Percentiles rank a stretch among this genome's conserved stretches.
Conservation (phyloP, 805 yeast species). For the Saturnispora halmiae region DNA sequence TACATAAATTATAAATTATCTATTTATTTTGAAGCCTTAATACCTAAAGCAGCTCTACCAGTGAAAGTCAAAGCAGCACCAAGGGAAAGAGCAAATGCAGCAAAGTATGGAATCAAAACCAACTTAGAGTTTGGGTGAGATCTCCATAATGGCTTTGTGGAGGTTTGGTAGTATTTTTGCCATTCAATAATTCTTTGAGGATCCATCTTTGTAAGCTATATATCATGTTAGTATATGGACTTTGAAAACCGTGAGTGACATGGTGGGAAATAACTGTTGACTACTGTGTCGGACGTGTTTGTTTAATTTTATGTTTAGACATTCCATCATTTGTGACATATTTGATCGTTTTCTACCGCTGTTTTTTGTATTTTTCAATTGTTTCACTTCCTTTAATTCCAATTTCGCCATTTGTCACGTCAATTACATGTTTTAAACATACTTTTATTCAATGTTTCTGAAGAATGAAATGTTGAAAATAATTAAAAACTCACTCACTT, state of each 20-base stretch:
- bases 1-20: neutral
- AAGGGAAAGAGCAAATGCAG: slow-evolving; percentile 59
- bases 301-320: too few species aligned
- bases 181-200: slow-evolving; percentile 38
- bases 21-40: slow-evolving; percentile 37
- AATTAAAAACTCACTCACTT: neutral
- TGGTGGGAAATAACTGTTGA: too few species aligned
- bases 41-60: slow-evolving; percentile 63
- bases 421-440: neutral
- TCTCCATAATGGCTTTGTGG: slow-evolving; percentile 49
- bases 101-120: slow-evolving; percentile 71
- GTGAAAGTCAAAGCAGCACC: slow-evolving; percentile 58
- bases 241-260: too few species aligned
- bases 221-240: neutral
- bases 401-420: too few species aligned
- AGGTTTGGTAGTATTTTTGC: slow-evolving; percentile 50
- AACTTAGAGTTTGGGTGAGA: slow-evolving; percentile 59
- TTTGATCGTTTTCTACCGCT: neutral
- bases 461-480: neutral
- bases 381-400: too few species aligned
- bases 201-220: slow-evolving; percentile 12
- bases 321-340: too few species aligned
- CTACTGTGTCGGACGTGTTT: too few species aligned
- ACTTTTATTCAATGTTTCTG: neutral
- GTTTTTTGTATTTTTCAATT: neutral